Conservation (phyloP, 805 yeast species). For the Wickerhamiella hasegawae region DNA sequence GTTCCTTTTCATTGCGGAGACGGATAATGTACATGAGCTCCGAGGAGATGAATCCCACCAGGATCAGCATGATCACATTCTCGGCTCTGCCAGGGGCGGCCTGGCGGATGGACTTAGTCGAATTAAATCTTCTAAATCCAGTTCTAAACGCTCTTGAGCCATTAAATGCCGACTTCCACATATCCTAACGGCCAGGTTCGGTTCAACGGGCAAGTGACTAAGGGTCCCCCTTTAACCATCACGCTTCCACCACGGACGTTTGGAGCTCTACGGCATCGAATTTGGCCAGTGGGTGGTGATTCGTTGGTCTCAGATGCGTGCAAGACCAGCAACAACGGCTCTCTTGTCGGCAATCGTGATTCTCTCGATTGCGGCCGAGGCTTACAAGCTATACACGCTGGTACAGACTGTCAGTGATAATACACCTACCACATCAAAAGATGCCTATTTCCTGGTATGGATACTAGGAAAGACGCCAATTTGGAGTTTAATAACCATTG, state of each 20-base stretch:
- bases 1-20: constrained; percentile 26
- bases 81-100: background rate
- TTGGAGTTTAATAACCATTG: constrained; percentile 29
- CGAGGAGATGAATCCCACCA: constrained; percentile 31
- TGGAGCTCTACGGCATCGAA: too few relatives aligned
- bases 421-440: background rate
- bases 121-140: too few relatives aligned
- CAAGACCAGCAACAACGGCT: background rate
- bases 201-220: too few relatives aligned
- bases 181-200: too few relatives aligned
- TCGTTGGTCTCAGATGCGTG: too few relatives aligned
- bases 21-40: constrained; percentile 32
- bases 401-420: background rate
- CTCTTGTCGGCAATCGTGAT: background rate
- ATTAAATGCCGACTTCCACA: too few relatives aligned
- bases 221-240: too few relatives aligned
- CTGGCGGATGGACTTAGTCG: too few relatives aligned
- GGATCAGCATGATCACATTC: constrained; percentile 21
- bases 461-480: constrained; percentile 13
- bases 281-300: too few relatives aligned
- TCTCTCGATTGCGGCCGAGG: background rate
- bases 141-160: too few relatives aligned
- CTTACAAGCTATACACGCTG: background rate
- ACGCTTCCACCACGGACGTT: too few relatives aligned
- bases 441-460: constrained; percentile 6